Evolutionary conservation across 2,329 filamentous ascomycete genomes (phyloP).

Genomic region (Metarhizium robertsii): DNA sequence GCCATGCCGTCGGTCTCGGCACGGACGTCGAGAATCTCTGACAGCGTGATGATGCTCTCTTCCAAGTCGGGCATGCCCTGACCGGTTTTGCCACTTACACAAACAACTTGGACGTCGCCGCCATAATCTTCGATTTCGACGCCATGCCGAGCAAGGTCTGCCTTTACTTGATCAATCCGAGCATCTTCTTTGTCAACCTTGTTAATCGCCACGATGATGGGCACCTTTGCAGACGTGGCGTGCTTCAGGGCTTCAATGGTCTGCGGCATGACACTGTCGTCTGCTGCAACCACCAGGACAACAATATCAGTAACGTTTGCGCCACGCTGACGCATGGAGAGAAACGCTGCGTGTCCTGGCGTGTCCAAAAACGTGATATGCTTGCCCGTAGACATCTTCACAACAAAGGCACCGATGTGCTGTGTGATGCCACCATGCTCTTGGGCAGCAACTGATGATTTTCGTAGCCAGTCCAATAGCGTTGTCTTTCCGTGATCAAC

Average conservation of each 20-base stretch:
- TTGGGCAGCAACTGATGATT: slow-evolving; percentile 80
- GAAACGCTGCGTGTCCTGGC: slow-evolving; percentile 88
- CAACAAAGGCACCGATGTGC: slow-evolving; percentile 95
- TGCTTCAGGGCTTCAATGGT: slow-evolving; percentile 95
- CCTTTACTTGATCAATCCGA: slow-evolving; percentile 74
- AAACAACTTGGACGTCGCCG: slow-evolving; percentile 86
- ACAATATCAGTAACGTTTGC: slow-evolving; percentile 97
- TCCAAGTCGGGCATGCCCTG: slow-evolving; percentile 86
- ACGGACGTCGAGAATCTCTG: slow-evolving; percentile 84
- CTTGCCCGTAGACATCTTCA: slow-evolving; percentile 76
- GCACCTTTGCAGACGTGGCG: slow-evolving; percentile 75
- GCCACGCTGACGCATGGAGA: slow-evolving; percentile 91
- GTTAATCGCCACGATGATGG: slow-evolving; percentile 96
- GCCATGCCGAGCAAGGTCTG: slow-evolving; percentile 72
- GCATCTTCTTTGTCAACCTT: slow-evolving; percentile 88
- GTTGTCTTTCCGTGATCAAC: slow-evolving; percentile 99
- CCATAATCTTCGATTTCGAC: slow-evolving; percentile 93
- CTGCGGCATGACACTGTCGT: slow-evolving; percentile 96
- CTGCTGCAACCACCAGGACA: slow-evolving; percentile 87
- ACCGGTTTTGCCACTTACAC: slow-evolving; percentile 88
- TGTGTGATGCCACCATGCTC: slow-evolving; percentile 98
- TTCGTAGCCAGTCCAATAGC: slow-evolving; percentile 83
- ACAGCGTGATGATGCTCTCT: slow-evolving; percentile 77
- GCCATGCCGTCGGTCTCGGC: slow-evolving; percentile 67
- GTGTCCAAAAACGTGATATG: slow-evolving; percentile 95